Evolutionary conservation across 345 rosid species (phyloP).

Genomic region (Pugionium cornutum): DNA sequence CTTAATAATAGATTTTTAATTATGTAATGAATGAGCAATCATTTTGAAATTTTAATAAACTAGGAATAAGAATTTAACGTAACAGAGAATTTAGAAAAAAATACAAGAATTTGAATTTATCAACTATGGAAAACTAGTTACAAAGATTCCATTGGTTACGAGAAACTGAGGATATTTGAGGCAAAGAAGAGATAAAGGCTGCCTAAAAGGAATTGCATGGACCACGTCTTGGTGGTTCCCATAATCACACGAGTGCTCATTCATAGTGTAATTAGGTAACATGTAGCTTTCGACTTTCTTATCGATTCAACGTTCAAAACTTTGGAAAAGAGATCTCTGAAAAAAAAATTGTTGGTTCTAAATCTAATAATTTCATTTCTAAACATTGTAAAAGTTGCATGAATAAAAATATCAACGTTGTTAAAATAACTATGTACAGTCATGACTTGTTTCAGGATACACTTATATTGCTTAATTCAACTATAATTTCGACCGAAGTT

Average conservation of each 20-base stretch:
- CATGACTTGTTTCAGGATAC: background rate
- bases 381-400: slow-evolving; percentile 1
- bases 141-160: background rate
- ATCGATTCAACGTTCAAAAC: slow-evolving; percentile 22
- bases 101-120: background rate
- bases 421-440: background rate
- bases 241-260: slow-evolving; percentile 40
- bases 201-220: slow-evolving; percentile 34
- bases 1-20: no score
- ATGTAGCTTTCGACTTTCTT: slow-evolving; percentile 39
- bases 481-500: no score
- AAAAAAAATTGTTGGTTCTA: slow-evolving; percentile 6
- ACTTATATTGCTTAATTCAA: background rate
- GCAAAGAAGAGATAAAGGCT: slow-evolving; percentile 31
- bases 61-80: no score
- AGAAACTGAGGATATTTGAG: background rate
- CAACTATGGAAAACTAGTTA: background rate
- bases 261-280: slow-evolving; percentile 35
- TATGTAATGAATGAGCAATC: no score
- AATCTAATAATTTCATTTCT: slow-evolving; percentile 9
- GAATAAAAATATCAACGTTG: background rate
- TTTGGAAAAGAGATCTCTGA: slow-evolving; percentile 29
- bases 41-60: no score
- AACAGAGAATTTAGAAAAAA: no score
- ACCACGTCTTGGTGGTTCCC: slow-evolving; percentile 43